phyloP scores from a whole-genome alignment of 2,329 filamentous ascomycete species.

The Blastomyces parvus region DNA sequence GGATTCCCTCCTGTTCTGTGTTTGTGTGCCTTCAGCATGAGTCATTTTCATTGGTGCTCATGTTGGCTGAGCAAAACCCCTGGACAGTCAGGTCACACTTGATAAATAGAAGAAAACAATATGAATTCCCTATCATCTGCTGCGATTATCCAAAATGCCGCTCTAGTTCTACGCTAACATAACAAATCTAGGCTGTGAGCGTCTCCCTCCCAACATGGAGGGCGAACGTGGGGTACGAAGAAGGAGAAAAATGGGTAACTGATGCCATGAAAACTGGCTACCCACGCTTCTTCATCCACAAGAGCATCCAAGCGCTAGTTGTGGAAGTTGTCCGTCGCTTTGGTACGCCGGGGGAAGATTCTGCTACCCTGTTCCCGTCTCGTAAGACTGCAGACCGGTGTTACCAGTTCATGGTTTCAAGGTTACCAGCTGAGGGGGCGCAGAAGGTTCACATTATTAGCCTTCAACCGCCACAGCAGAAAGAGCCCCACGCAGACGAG shows the following conservation, averaged over 20 bases:
- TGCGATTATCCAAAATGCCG: background rate
- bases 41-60: background rate
- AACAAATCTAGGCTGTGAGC: conserved; percentile 66
- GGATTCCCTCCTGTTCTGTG: background rate
- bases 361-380: conserved; percentile 75
- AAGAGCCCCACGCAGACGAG: conserved; percentile 13
- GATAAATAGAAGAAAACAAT: background rate
- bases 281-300: conserved; percentile 89
- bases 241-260: conserved; percentile 80
- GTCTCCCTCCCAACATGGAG: conserved; percentile 92
- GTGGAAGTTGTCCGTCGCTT: conserved; percentile 55
- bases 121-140: background rate
- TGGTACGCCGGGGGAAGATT: conserved; percentile 44
- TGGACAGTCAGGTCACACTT: background rate
- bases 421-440: conserved; percentile 23
- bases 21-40: background rate
- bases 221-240: conserved; percentile 85
- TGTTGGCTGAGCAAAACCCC: background rate
- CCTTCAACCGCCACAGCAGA: conserved; percentile 44
- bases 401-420: conserved; percentile 56
- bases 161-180: conserved; percentile 8
- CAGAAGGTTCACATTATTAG: conserved; percentile 48
- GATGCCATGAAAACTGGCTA: conserved; percentile 82
- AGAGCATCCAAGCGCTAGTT: conserved; percentile 65
- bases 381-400: conserved; percentile 60